Percentiles rank a stretch among this genome's conserved stretches.
Conservation (phyloP, 140 eudicot genomes). For the Anethum foeniculum region DNA sequence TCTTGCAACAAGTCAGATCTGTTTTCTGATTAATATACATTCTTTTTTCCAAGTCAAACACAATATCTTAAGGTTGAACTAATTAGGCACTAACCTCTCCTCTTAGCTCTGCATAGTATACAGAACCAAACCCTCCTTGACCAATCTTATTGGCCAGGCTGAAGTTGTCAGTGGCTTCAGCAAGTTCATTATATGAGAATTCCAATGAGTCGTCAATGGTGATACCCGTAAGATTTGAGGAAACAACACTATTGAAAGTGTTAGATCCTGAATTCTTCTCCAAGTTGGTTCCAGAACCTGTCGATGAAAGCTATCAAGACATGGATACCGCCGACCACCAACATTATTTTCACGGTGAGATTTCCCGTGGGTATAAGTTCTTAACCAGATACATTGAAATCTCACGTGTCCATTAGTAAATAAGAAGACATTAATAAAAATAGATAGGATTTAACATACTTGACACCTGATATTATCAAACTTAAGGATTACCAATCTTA, state of each 20-base stretch:
- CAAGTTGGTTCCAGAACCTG: constrained; percentile 30
- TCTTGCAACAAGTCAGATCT: neutral
- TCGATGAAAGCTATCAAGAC: neutral
- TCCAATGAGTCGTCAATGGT: constrained; percentile 69
- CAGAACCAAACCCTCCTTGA: constrained; percentile 93
- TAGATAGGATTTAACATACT: neutral
- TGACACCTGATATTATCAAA: neutral
- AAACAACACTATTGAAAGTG: constrained; percentile 28
- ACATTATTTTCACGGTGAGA: neutral
- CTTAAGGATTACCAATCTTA: constrained; percentile 22
- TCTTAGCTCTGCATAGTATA: constrained; percentile 72
- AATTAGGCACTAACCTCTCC: constrained; percentile 61
- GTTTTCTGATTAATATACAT: neutral
- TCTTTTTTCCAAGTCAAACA: neutral
- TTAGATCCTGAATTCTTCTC: constrained; percentile 38
- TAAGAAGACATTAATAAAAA: neutral
- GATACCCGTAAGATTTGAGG: constrained; percentile 39
- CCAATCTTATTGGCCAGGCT: constrained; percentile 58
- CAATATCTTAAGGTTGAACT: neutral
- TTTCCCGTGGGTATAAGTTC: neutral
- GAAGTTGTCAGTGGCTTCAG: constrained; percentile 60
- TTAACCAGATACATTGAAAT: neutral
- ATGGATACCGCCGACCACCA: neutral
- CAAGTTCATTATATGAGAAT: constrained; percentile 75
- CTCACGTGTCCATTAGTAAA: neutral